Percentiles rank a stretch among this genome's conserved stretches.
Evolutionary conservation across 1,139 yeast species (phyloP).

Genomic region (Pichia sp.): DNA sequence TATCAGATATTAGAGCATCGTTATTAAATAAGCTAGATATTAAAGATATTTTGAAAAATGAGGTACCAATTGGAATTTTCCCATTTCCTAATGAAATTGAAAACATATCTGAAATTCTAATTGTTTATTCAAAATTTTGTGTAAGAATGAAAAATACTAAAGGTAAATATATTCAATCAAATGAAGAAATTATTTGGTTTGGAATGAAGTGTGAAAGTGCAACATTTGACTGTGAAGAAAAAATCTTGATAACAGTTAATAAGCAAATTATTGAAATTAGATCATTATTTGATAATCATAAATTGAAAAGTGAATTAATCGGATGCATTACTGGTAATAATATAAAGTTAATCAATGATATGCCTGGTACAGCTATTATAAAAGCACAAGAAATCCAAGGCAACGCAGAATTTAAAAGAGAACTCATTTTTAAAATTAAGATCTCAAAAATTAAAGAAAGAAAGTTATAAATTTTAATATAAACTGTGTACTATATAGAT

Average conservation of each 20-base stretch:
- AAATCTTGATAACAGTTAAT: slow-evolving; percentile 20
- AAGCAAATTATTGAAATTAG: slow-evolving; percentile 24
- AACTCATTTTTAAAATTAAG: slow-evolving; percentile 11
- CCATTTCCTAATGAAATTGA: slow-evolving; percentile 15
- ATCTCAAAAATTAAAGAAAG: background rate
- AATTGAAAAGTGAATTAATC: slow-evolving; percentile 18
- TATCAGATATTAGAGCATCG: slow-evolving; percentile 24
- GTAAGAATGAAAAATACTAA: slow-evolving; percentile 22
- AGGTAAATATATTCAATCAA: slow-evolving; percentile 20
- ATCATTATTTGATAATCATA: slow-evolving; percentile 18
- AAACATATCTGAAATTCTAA: slow-evolving; percentile 21
- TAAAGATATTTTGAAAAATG: slow-evolving; percentile 21
- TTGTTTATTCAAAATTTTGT: slow-evolving; percentile 24
- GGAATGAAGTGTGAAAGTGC: slow-evolving; percentile 23
- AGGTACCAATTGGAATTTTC: slow-evolving; percentile 25
- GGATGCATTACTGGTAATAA: slow-evolving; percentile 22
- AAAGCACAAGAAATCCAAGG: slow-evolving; percentile 11
- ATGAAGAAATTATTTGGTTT: slow-evolving; percentile 23
- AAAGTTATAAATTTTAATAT: background rate
- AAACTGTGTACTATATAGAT: background rate
- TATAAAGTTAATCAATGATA: slow-evolving; percentile 19
- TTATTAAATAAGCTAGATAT: slow-evolving; percentile 21
- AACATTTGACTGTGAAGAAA: slow-evolving; percentile 23
- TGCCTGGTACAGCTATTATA: slow-evolving; percentile 26
- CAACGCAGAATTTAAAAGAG: slow-evolving; percentile 8